Base-by-base conservation (phyloP, 331 rosid genomes). In the Rosa hybrid region DNA sequence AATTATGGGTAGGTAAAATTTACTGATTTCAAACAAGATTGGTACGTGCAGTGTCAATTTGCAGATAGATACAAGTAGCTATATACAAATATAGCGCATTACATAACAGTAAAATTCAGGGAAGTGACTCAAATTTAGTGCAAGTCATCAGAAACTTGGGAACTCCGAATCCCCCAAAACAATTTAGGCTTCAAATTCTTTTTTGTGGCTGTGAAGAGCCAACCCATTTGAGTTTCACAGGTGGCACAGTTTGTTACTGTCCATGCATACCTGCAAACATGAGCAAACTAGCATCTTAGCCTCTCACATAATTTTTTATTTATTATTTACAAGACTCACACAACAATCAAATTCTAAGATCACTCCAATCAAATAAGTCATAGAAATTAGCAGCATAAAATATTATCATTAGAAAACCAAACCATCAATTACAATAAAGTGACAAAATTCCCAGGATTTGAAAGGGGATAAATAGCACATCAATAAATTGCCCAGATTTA, bases 151-250 rank as follows among this genome's bases (percentile, higher is more conserved):
- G 93, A 92, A 81, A 94, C 86, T 85, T 92, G 91, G 68, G 91
- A 89, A 74, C 91, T 85, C 46, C 96, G 88, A 60, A 94, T 87
- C 70, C 93, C 98, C 98, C 97, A 94, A 80, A 94, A 94, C 10
- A 85, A 72, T 53, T 65, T 81, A 4, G 98, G 98, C 83, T 77
- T 92, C 85, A 94, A 81, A 49, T 84, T 88, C 80, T 67, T 82
- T 72, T 81, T 87, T n/a, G 91, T 90, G 77, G 97, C 92, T 12
- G 97, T 89, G 74, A 89, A 94, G 62, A 86, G 94, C 97, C 98
- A 94, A 30, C 98, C 98, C 87, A 94, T 76, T 39, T 86, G 91
- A 73, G 87, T 81, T 82, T 81, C 89, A 80, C 98, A 94, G 38
- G 90, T 68, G 48, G 91, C 86, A 78, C 98, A 94, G 50, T 38